Percentiles rank a stretch among this genome's conserved stretches.
These are phyloP conservation scores for Hawksworthiomyces lignivorus DNA, from an alignment of 2,329 filamentous ascomycete genomes.

Conservation along the genomic window DNA sequence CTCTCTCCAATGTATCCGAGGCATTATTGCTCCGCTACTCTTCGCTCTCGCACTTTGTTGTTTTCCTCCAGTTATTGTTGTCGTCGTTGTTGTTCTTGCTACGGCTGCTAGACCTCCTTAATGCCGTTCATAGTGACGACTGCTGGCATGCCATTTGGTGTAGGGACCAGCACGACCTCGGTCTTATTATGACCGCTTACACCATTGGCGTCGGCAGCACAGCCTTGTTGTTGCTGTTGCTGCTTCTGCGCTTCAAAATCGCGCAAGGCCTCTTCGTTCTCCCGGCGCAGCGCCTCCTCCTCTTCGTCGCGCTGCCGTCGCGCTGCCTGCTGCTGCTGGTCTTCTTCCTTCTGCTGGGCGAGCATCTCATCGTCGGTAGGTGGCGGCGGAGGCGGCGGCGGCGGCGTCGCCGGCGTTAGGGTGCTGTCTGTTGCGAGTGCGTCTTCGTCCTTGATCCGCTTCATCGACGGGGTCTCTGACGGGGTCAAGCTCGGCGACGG, in stretches of 20 bases:
- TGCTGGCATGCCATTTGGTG: background rate
- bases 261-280: slow-evolving; percentile 32
- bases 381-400: slow-evolving; percentile 35
- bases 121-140: too few species aligned
- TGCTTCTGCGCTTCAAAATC: slow-evolving; percentile 23
- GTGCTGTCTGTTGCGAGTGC: slow-evolving; percentile 12
- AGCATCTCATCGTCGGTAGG: slow-evolving; percentile 20
- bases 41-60: too few species aligned
- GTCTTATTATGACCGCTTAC: too few species aligned
- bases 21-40: too few species aligned
- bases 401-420: slow-evolving; percentile 35
- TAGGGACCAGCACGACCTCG: too few species aligned
- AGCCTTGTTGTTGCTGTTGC: background rate
- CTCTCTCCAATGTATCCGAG: too few species aligned
- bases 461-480: slow-evolving; percentile 48
- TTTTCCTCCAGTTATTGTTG: too few species aligned
- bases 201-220: too few species aligned
- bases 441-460: slow-evolving; percentile 44
- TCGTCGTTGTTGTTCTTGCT: too few species aligned
- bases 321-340: slow-evolving; percentile 27
- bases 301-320: slow-evolving; percentile 33
- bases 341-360: slow-evolving; percentile 9
- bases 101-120: too few species aligned
- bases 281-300: slow-evolving; percentile 28
- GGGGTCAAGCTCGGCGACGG: slow-evolving; percentile 38